phyloP scores from a whole-genome alignment of 2,329 filamentous ascomycete species.

The Sclerotiophoma versabilis region DNA sequence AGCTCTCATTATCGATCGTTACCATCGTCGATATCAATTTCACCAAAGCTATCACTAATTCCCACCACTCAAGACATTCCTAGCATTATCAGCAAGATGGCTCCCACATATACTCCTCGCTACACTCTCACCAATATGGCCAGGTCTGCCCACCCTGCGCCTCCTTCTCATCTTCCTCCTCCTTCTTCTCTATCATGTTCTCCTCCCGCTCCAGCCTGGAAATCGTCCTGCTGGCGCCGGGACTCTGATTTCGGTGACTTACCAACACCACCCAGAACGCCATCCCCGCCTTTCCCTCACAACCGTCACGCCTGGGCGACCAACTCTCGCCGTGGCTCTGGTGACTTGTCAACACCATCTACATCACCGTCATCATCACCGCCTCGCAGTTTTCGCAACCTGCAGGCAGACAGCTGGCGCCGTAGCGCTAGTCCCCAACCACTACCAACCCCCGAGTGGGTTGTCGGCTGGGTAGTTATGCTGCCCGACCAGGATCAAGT shows the following conservation, averaged over 20 bases:
- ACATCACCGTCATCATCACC: not conserved
- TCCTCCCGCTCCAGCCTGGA: not conserved
- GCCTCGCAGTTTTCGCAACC: not conserved
- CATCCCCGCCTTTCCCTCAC: no score
- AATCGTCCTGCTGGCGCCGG: not conserved
- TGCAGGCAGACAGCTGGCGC: not conserved
- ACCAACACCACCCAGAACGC: not conserved
- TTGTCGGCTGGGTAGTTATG: slow-evolving; percentile 1
- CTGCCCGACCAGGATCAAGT: not conserved
- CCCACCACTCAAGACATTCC: not conserved
- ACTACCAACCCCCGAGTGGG: not conserved
- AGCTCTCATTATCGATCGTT: not conserved
- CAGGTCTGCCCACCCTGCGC: not conserved
- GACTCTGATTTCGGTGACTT: not conserved
- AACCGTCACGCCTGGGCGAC: no score
- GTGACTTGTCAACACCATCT: not conserved
- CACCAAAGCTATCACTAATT: not conserved
- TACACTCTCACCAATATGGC: not conserved
- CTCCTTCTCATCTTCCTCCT: not conserved
- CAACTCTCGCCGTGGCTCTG: not conserved
- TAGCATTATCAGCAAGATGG: not conserved
- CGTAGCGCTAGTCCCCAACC: not conserved
- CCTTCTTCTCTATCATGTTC: not conserved
- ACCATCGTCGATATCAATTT: not conserved
- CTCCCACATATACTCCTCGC: not conserved